Conservation (phyloP, 176 grass and related monocot species). For the Oryza glaberrima region DNA sequence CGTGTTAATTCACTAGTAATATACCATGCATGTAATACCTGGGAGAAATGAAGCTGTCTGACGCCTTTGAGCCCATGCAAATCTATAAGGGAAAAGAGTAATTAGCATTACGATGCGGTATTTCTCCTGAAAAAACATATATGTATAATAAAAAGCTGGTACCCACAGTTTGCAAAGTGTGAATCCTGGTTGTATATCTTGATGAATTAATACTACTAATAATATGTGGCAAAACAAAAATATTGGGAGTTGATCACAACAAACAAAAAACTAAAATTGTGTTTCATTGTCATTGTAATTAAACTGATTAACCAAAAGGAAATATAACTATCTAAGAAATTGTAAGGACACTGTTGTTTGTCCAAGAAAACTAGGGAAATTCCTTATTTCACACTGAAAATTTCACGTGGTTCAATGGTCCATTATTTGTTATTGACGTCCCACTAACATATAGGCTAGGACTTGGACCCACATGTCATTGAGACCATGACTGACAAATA, state of each 20-base stretch:
- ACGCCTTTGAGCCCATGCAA: constrained; percentile 73
- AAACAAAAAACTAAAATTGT: neutral
- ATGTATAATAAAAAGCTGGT: neutral
- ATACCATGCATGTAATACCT: constrained; percentile 36
- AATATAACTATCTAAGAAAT: constrained; percentile 9
- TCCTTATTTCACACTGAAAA: neutral
- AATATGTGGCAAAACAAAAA: neutral
- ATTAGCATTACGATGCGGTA: constrained; percentile 11
- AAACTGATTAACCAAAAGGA: neutral
- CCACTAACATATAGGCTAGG: neutral
- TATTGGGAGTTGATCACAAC: neutral
- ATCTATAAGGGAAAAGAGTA: constrained; percentile 38
- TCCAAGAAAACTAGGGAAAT: neutral
- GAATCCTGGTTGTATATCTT: neutral
- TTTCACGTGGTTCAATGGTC: neutral
- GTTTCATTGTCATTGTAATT: neutral
- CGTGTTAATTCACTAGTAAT: neutral
- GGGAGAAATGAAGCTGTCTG: constrained; percentile 58
- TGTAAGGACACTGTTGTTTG: neutral
- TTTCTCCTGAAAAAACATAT: neutral
- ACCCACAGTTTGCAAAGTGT: neutral
- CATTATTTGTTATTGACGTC: neutral
- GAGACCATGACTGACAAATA: neutral
- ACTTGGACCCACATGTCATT: neutral
- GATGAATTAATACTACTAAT: neutral